phyloP scores from a whole-genome alignment of 345 rosid species.

The Syzygium aromaticum region DNA sequence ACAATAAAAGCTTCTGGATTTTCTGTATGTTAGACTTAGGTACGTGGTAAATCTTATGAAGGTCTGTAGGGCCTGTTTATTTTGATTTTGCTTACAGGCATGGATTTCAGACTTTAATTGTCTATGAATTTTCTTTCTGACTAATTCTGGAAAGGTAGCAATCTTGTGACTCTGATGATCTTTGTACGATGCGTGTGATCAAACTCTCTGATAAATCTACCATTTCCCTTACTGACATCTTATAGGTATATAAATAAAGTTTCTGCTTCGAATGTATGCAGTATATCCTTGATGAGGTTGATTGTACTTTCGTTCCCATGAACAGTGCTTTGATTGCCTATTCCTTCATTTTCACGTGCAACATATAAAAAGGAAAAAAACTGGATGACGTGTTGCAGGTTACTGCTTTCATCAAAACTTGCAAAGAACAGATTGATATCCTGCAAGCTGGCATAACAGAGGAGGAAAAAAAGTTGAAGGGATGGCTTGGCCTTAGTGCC shows the following conservation, averaged over 20 bases:
- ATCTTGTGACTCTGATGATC: neutral
- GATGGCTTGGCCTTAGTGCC: constrained; percentile 63
- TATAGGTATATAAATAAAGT: neutral
- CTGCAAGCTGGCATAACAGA: constrained; percentile 57
- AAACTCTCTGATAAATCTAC: neutral
- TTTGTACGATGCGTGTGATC: neutral
- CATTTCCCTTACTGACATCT: neutral
- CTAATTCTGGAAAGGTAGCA: neutral
- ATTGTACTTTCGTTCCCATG: neutral
- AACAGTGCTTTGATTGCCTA: neutral
- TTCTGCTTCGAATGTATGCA: neutral
- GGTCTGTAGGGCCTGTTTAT: neutral
- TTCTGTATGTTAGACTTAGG: neutral
- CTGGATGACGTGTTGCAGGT: constrained; percentile 30
- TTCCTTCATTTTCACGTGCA: neutral
- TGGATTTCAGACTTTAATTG: neutral
- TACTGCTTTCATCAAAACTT: constrained; percentile 68
- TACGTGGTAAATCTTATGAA: neutral
- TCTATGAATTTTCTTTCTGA: neutral
- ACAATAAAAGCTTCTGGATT: neutral
- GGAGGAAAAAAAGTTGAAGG: constrained; percentile 65
- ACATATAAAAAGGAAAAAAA: neutral
- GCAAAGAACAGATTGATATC: constrained; percentile 85
- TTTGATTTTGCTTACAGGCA: neutral
- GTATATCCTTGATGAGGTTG: neutral